phyloP scores from a whole-genome alignment of 306 rosid genomes.

The Fragaria nilgerrensis region DNA sequence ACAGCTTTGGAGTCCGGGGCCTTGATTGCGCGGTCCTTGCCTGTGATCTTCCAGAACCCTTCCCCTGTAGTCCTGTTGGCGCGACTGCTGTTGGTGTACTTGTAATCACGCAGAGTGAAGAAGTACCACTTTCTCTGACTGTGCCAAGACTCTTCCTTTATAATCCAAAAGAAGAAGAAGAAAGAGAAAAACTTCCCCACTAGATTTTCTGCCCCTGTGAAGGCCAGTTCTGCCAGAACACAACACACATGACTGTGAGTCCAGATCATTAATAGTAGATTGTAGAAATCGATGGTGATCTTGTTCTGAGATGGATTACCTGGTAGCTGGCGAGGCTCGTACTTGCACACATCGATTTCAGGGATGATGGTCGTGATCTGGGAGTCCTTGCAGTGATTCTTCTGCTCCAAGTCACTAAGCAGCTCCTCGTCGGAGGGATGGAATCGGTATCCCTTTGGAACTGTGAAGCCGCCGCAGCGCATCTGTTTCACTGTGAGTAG shows the following conservation, averaged over 20 bases:
- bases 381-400: constrained; percentile 21
- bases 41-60: neutral
- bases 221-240: neutral
- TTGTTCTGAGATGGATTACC: constrained; percentile 23
- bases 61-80: neutral
- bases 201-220: neutral
- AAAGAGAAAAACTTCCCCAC: neutral
- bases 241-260: neutral
- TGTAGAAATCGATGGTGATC: neutral
- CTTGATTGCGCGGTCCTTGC: neutral
- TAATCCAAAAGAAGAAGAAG: neutral
- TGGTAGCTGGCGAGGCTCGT: constrained; percentile 56
- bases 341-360: constrained; percentile 36
- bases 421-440: constrained; percentile 63
- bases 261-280: neutral
- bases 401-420: constrained; percentile 31
- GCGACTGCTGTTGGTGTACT: neutral
- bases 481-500: neutral
- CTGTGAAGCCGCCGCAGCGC: neutral
- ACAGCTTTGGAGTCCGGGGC: neutral
- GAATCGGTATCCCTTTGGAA: constrained; percentile 51
- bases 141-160: neutral
- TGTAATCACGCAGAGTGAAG: neutral
- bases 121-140: neutral
- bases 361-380: constrained; percentile 21